Conservation (phyloP, 73 alveolate species). For the Paramecium biaurelia region DNA sequence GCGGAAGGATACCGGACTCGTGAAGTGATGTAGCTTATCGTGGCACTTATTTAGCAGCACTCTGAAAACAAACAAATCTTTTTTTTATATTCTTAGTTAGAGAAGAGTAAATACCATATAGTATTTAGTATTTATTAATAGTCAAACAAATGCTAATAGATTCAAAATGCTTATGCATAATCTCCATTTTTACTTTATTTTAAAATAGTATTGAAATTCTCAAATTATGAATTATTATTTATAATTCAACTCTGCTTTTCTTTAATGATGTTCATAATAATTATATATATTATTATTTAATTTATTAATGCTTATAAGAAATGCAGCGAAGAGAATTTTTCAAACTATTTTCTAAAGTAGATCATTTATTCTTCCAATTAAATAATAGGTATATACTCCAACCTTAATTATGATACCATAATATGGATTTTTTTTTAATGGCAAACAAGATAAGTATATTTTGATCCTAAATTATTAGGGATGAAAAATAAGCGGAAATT, state of each 20-base stretch:
- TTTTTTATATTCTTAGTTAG: neutral
- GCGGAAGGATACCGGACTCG: slow-evolving; percentile 62
- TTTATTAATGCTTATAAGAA: neutral
- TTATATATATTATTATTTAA: neutral
- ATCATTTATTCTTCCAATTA: neutral
- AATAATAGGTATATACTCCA: neutral
- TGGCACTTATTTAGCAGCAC: slow-evolving; percentile 2
- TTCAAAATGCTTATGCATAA: too few species aligned
- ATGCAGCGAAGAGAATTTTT: neutral
- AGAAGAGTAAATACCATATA: too few species aligned
- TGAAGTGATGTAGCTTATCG: slow-evolving; percentile 52
- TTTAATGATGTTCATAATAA: neutral
- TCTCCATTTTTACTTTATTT: neutral
- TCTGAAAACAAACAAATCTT: neutral
- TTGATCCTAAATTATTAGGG: neutral
- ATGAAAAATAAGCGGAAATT: neutral
- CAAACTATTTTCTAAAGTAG: neutral
- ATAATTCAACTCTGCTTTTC: neutral
- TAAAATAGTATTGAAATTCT: too few species aligned
- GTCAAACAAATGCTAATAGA: neutral
- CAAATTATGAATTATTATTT: too few species aligned
- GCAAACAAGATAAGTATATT: neutral
- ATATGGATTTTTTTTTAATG: neutral
- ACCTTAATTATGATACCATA: neutral
- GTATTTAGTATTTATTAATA: too few species aligned